Evolutionary conservation across 108 stramenopile species (phyloP).

Genomic region (Epipyxis sp.): DNA sequence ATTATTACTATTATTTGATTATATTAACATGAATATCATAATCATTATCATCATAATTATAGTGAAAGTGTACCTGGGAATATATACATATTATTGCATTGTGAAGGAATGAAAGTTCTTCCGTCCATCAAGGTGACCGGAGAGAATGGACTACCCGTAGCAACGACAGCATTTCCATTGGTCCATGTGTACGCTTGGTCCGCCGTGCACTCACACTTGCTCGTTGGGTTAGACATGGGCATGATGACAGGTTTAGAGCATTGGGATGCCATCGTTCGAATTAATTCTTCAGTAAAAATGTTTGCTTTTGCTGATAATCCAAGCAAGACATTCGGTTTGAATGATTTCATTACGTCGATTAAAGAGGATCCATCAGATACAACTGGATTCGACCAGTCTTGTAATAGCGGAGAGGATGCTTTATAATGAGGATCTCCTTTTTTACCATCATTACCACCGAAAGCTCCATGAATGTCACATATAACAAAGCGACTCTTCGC

Average conservation of each 20-base stretch:
- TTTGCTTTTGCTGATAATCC: conserved; percentile 85
- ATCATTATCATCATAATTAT: no score
- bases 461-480: conserved; percentile 1
- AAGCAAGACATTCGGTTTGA: conserved; percentile 81
- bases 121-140: conserved; percentile 64
- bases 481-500: conserved; percentile 2
- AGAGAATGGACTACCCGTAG: conserved; percentile 90
- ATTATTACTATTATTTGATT: no score
- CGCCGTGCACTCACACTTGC: conserved; percentile 90
- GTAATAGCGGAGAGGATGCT: background rate
- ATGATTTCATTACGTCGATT: conserved; percentile 24
- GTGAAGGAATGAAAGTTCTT: conserved; percentile 57
- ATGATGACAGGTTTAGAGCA: conserved; percentile 82
- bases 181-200: conserved; percentile 96
- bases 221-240: conserved; percentile 93
- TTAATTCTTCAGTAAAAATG: conserved; percentile 20
- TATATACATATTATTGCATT: conserved; percentile 78
- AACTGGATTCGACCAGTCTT: background rate
- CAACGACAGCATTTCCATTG: conserved; percentile 84
- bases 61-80: conserved; percentile 72
- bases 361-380: conserved; percentile 30
- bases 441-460: background rate
- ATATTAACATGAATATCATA: no score
- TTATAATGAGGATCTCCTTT: conserved; percentile 9
- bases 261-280: conserved; percentile 42